Conservation (phyloP, 192 early-diverging fungal species). For the Entomortierella lignicola region DNA sequence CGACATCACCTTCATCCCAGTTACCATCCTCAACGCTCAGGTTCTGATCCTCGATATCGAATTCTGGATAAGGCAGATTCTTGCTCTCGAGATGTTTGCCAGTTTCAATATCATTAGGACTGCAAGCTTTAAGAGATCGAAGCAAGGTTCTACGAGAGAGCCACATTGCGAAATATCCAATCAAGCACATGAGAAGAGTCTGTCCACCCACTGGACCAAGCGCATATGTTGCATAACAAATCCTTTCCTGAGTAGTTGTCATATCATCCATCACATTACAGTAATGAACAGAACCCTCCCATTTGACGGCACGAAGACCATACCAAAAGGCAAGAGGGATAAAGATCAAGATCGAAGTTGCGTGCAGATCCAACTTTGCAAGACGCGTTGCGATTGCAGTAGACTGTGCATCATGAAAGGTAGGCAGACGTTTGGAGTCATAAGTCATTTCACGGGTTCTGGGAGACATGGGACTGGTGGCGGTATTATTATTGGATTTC, state of each 20-base stretch:
- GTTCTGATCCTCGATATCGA: slow-evolving; percentile 39
- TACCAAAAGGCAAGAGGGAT: slow-evolving; percentile 34
- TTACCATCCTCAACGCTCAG: slow-evolving; percentile 49
- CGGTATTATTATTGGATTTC: not conserved
- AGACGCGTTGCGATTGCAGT: slow-evolving; percentile 3
- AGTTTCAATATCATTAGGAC: slow-evolving; percentile 28
- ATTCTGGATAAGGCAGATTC: slow-evolving; percentile 33
- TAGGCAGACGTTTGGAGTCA: slow-evolving; percentile 30
- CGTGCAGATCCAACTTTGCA: slow-evolving; percentile 25
- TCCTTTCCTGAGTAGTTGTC: slow-evolving; percentile 22
- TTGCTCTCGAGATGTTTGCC: not conserved
- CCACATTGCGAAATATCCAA: slow-evolving; percentile 36
- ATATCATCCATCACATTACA: slow-evolving; percentile 34
- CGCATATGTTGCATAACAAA: slow-evolving; percentile 41
- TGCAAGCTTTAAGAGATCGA: slow-evolving; percentile 11
- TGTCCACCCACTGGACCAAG: slow-evolving; percentile 16
- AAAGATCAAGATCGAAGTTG: slow-evolving; percentile 18
- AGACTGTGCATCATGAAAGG: slow-evolving; percentile 38
- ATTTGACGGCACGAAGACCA: slow-evolving; percentile 33
- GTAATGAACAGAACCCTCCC: slow-evolving; percentile 24
- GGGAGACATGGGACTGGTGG: not conserved
- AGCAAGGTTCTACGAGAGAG: slow-evolving; percentile 23
- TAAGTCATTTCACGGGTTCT: slow-evolving; percentile 28
- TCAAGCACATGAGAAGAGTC: slow-evolving; percentile 1
- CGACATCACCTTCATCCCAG: slow-evolving; percentile 54